Percentiles rank a stretch among this genome's conserved stretches.
These are phyloP conservation scores for Eutrema salsugineum DNA, from an alignment of 441 rosid species.

Conservation along the genomic window DNA sequence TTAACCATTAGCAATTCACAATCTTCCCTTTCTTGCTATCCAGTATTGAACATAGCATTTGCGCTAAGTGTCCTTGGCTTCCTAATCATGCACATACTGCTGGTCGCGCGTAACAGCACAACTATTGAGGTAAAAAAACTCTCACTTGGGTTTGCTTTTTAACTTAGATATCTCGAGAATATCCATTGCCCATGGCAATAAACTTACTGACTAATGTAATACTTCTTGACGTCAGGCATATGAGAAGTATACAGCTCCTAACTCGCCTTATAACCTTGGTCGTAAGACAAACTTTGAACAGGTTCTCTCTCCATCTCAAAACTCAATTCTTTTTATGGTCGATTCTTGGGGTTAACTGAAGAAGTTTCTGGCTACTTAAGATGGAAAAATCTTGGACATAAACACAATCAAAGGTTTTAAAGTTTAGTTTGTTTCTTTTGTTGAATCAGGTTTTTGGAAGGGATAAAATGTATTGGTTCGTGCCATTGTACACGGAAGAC, in stretches of 20 bases:
- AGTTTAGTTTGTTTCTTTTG: not conserved
- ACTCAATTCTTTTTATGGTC: not conserved
- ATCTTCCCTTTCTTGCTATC: constrained; percentile 5
- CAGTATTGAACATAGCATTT: constrained; percentile 88
- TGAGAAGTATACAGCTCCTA: constrained; percentile 64
- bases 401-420: not conserved
- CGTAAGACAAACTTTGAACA: constrained; percentile 80
- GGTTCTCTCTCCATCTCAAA: constrained; percentile 37
- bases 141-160: not conserved
- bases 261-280: constrained; percentile 82
- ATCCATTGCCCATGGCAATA: not conserved
- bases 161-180: not conserved
- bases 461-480: constrained; percentile 69
- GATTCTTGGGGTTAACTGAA: not conserved
- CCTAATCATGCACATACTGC: constrained; percentile 70
- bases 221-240: constrained; percentile 50
- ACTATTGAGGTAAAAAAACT: constrained; percentile 73
- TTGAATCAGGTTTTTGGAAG: constrained; percentile 68
- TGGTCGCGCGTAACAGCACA: constrained; percentile 64
- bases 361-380: constrained; percentile 2
- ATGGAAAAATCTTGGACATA: not conserved
- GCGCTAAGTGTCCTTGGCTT: constrained; percentile 80
- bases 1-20: not conserved
- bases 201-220: not conserved
- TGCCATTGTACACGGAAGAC: constrained; percentile 68